phyloP scores from a whole-genome alignment of 2,329 filamentous ascomycete species.

The Colletotrichum lentis region DNA sequence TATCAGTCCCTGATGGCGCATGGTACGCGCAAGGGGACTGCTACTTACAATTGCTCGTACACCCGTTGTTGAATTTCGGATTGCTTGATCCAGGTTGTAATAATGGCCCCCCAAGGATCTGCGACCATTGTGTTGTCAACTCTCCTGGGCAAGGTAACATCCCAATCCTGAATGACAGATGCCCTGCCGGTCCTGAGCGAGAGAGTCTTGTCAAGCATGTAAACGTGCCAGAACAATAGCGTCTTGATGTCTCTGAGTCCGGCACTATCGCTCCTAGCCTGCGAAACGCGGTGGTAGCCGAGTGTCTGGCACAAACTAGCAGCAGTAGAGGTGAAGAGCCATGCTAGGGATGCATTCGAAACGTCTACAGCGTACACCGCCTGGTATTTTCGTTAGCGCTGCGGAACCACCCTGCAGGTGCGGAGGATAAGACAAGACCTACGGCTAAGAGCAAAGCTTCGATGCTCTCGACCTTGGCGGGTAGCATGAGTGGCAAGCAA shows the following conservation, averaged over 20 bases:
- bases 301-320: constrained; percentile 68
- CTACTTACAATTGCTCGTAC: constrained; percentile 59
- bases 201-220: constrained; percentile 64
- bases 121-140: constrained; percentile 44
- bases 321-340: constrained; percentile 67
- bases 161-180: constrained; percentile 64
- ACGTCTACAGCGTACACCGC: constrained; percentile 69
- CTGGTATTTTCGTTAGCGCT: constrained; percentile 46
- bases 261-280: constrained; percentile 46
- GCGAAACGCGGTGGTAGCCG: constrained; percentile 63
- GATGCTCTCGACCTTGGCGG: constrained; percentile 62
- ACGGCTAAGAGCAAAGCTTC: constrained; percentile 68
- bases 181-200: constrained; percentile 64
- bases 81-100: constrained; percentile 63
- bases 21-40: not conserved
- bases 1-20: constrained; percentile 20
- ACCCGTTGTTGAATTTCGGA: constrained; percentile 66
- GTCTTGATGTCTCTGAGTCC: constrained; percentile 48
- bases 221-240: constrained; percentile 61
- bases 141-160: constrained; percentile 61
- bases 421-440: constrained; percentile 45
- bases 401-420: not conserved
- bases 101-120: constrained; percentile 57
- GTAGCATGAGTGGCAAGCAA: constrained; percentile 64
- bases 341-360: constrained; percentile 69